Conservation (phyloP, 495 filamentous ascomycete genomes). For the Hypomontagnella submonticulosa region DNA sequence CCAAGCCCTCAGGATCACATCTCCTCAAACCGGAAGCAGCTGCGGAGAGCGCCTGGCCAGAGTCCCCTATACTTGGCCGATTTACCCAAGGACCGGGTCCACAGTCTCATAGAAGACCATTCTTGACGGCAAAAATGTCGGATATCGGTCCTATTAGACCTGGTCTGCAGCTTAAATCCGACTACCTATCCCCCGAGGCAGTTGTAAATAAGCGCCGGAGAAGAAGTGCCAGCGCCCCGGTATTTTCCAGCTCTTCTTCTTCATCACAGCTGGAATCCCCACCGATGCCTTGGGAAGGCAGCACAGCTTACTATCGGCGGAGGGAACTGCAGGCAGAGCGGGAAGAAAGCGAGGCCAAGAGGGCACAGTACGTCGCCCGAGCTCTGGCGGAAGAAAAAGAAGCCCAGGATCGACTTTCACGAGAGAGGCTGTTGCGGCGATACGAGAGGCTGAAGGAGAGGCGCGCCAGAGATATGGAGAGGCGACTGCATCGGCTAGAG, state of each 20-base stretch:
- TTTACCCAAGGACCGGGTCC: slow-evolving; percentile 8
- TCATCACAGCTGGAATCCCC: slow-evolving; percentile 22
- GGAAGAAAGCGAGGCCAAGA: slow-evolving; percentile 29
- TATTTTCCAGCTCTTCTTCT: slow-evolving; percentile 21
- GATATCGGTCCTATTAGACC: slow-evolving; percentile 28
- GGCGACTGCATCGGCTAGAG: slow-evolving; percentile 48
- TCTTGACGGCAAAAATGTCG: slow-evolving; percentile 13
- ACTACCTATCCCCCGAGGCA: slow-evolving; percentile 13
- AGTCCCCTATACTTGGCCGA: slow-evolving; percentile 26
- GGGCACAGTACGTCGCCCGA: slow-evolving; percentile 23
- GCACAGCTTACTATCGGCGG: slow-evolving; percentile 32
- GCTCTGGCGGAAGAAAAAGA: slow-evolving; percentile 28
- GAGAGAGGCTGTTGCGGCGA: slow-evolving; percentile 41
- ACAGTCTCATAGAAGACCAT: neutral
- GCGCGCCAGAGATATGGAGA: slow-evolving; percentile 50
- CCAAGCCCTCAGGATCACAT: slow-evolving; percentile 12
- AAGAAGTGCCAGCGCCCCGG: slow-evolving; percentile 23
- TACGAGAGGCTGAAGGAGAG: slow-evolving; percentile 49
- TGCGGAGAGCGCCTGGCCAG: slow-evolving; percentile 12
- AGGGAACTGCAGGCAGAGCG: slow-evolving; percentile 29
- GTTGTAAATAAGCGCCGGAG: slow-evolving; percentile 15
- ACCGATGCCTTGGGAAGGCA: slow-evolving; percentile 21
- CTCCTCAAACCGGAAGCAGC: slow-evolving; percentile 5
- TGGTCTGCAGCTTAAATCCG: neutral
- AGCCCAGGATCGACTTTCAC: slow-evolving; percentile 34